Conservation (phyloP, 2,329 filamentous ascomycete species). For the Apiospora marii region DNA sequence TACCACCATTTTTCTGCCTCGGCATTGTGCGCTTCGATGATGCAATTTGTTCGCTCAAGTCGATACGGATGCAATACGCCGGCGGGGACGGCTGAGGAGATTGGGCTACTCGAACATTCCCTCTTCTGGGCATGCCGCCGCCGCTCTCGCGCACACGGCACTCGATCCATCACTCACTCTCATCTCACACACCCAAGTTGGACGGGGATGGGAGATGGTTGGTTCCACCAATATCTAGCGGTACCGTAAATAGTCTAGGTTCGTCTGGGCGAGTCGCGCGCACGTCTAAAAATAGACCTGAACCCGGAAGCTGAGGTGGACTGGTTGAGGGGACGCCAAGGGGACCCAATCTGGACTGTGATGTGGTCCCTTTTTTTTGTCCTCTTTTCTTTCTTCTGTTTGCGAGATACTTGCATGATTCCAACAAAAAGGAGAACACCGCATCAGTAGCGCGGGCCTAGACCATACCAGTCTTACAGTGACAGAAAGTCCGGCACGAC, state of each 20-base stretch:
- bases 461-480: neutral
- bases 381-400: neutral
- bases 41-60: neutral
- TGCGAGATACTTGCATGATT: neutral
- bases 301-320: conserved; percentile 9
- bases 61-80: neutral
- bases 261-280: neutral
- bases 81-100: neutral
- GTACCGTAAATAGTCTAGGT: conserved; percentile 1
- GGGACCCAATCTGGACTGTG: neutral
- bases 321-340: neutral
- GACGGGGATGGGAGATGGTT: conserved; percentile 15
- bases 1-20: neutral
- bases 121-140: conserved; percentile 1
- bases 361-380: neutral
- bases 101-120: neutral
- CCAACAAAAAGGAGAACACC: neutral
- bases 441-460: neutral
- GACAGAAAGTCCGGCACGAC: neutral
- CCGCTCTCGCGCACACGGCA: neutral
- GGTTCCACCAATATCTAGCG: neutral
- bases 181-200: neutral
- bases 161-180: neutral
- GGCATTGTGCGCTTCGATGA: neutral
- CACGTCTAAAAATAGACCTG: conserved; percentile 5